These are phyloP conservation scores for Leccinum subspadiceum DNA, from an alignment of 1,284 basidiomycete genomes.

Conservation along the genomic window DNA sequence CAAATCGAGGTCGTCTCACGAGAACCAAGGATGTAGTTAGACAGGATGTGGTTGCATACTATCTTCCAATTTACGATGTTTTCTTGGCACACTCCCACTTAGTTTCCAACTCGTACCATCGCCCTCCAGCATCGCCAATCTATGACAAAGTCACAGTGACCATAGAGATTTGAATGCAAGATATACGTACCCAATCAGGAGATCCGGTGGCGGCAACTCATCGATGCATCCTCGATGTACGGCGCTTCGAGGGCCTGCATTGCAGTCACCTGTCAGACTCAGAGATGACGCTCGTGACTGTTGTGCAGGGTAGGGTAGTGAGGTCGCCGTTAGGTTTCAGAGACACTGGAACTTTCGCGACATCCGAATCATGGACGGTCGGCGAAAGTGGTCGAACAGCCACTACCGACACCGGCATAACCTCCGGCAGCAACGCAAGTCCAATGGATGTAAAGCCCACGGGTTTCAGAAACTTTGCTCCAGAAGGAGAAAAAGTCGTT, in stretches of 20 bases:
- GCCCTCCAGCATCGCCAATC: slow-evolving; percentile 74
- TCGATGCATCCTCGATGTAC: slow-evolving; percentile 66
- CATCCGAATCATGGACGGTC: slow-evolving; percentile 15
- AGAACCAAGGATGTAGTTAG: slow-evolving; percentile 21
- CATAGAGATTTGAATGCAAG: not conserved
- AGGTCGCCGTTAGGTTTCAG: slow-evolving; percentile 30
- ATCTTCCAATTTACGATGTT: slow-evolving; percentile 52
- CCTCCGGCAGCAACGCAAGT: slow-evolving; percentile 12
- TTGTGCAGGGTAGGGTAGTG: slow-evolving; percentile 5
- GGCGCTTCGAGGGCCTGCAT: slow-evolving; percentile 74
- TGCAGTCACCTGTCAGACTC: slow-evolving; percentile 63
- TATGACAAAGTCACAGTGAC: slow-evolving; percentile 33
- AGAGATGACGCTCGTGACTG: too few relatives aligned
- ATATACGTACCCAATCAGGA: slow-evolving; percentile 73
- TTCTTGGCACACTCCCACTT: slow-evolving; percentile 80
- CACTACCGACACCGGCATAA: slow-evolving; percentile 6
- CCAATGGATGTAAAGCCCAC: slow-evolving; percentile 66
- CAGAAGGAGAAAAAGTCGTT: slow-evolving; percentile 24
- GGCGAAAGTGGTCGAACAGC: slow-evolving; percentile 17
- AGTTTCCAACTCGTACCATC: slow-evolving; percentile 96
- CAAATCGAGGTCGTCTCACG: slow-evolving; percentile 52
- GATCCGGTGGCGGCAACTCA: slow-evolving; percentile 73
- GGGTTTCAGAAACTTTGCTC: slow-evolving; percentile 34
- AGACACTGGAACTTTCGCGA: slow-evolving; percentile 18
- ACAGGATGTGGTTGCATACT: slow-evolving; percentile 30